These are phyloP conservation scores for Kurtzmaniella cleridarum DNA, from an alignment of 805 yeast genomes.

Conservation along the genomic window DNA sequence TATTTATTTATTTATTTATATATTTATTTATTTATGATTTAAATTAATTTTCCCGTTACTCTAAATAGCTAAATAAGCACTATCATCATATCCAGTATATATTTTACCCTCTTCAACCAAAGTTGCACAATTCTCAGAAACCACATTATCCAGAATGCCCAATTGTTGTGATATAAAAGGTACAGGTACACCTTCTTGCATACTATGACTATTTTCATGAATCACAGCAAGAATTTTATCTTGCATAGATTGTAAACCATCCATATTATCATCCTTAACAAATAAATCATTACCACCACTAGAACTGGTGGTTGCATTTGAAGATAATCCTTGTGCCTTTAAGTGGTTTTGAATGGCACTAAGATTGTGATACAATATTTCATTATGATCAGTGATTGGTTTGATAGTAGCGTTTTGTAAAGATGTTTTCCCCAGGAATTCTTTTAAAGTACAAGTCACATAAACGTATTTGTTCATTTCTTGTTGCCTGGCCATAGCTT, in stretches of 20 bases:
- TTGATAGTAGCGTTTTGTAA: conserved; percentile 60
- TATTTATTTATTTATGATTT: too few species aligned
- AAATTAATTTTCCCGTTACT: not conserved
- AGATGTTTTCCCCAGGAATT: conserved; percentile 58
- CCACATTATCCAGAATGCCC: conserved; percentile 44
- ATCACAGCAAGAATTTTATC: conserved; percentile 47
- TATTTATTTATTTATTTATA: too few species aligned
- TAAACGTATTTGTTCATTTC: conserved; percentile 54
- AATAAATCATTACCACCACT: conserved; percentile 23
- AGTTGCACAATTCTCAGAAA: conserved; percentile 43
- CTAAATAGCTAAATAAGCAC: conserved; percentile 50
- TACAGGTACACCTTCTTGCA: conserved; percentile 75
- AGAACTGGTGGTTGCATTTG: conserved; percentile 10
- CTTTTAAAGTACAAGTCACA: conserved; percentile 44
- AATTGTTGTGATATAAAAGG: conserved; percentile 55
- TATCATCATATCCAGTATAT: conserved; percentile 66
- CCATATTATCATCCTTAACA: conserved; percentile 19
- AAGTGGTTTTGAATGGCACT: conserved; percentile 57
- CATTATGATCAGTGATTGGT: conserved; percentile 58
- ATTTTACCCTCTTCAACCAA: conserved; percentile 65
- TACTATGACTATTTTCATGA: conserved; percentile 45
- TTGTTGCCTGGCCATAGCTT: conserved; percentile 26
- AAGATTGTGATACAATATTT: conserved; percentile 61
- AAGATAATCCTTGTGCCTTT: conserved; percentile 46
- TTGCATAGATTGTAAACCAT: conserved; percentile 16